Evolutionary conservation across 345 rosid species (phyloP).

Genomic region (Dovyalis caffra): DNA sequence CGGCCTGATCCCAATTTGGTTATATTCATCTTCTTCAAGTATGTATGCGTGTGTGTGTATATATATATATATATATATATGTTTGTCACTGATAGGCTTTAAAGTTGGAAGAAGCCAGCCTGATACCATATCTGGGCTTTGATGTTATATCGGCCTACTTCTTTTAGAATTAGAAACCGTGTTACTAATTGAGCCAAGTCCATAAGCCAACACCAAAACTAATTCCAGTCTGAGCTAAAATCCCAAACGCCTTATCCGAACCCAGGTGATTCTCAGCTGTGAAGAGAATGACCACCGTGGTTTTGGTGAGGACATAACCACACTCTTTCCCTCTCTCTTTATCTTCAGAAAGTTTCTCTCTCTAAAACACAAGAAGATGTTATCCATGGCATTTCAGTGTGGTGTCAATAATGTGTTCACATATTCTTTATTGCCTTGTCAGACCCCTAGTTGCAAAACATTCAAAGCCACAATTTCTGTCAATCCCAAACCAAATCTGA

Average conservation of each 20-base stretch:
- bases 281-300: conserved; percentile 1
- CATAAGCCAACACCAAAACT: background rate
- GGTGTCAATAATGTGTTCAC: conserved; percentile 23
- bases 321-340: background rate
- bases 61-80: no score
- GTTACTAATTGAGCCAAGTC: background rate
- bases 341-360: background rate
- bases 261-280: conserved; percentile 21
- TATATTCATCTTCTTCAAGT: no score
- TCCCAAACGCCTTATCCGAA: conserved; percentile 41
- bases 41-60: no score
- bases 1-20: no score
- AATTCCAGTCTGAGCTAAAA: background rate
- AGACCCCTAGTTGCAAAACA: conserved; percentile 15
- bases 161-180: background rate
- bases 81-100: background rate
- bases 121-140: background rate
- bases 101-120: background rate
- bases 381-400: conserved; percentile 46
- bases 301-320: conserved; percentile 5
- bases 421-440: conserved; percentile 20
- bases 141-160: background rate
- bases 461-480: conserved; percentile 11
- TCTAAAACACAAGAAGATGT: conserved; percentile 26
- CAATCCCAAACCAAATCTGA: background rate